Percentiles rank a stretch among this genome's conserved stretches.
These are phyloP conservation scores for Suillus weaverae DNA, from an alignment of 768 basidiomycete species.

Conservation along the genomic window DNA sequence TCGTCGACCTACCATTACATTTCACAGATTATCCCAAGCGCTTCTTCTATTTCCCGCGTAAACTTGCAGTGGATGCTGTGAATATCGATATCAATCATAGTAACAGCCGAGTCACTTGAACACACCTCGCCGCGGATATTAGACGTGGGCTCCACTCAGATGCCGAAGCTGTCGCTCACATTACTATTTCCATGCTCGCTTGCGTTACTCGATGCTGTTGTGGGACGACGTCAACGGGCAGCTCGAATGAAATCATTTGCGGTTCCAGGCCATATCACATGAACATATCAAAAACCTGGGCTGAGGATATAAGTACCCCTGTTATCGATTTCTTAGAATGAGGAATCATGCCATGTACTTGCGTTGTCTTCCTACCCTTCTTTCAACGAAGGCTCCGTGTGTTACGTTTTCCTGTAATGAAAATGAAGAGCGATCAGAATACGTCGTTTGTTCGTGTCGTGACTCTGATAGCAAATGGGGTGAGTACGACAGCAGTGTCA, in stretches of 20 bases:
- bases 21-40: no score
- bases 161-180: no score
- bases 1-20: no score
- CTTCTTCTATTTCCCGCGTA: background rate
- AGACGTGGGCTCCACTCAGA: background rate
- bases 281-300: no score
- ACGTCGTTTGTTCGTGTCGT: background rate
- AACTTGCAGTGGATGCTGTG: background rate
- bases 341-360: no score
- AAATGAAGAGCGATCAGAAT: background rate
- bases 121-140: background rate
- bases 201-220: background rate
- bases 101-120: background rate
- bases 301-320: no score
- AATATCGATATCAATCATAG: background rate
- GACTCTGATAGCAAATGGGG: background rate
- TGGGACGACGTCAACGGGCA: background rate
- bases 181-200: background rate
- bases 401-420: background rate
- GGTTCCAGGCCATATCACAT: no score
- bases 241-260: no score
- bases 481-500: no score
- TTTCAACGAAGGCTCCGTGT: background rate
- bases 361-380: background rate
- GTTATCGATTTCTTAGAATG: no score